phyloP scores from a whole-genome alignment of 139 green algal species.

The Gonium pectorale region DNA sequence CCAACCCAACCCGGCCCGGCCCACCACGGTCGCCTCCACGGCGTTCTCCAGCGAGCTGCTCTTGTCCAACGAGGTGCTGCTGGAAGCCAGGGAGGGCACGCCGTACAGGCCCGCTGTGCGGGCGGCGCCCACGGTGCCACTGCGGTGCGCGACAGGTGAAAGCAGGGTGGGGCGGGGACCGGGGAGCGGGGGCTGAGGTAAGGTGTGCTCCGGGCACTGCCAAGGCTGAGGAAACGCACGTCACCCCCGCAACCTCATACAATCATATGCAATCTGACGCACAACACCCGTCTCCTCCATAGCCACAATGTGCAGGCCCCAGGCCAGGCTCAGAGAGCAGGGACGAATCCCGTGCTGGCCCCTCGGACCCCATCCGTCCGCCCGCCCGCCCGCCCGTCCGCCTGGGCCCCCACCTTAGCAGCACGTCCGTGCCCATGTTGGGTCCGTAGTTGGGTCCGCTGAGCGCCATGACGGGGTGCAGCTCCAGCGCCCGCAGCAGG shows the following conservation, averaged over 20 bases:
- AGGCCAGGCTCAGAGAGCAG: too few relatives aligned
- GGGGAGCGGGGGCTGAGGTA: not conserved
- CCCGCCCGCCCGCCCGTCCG: not conserved
- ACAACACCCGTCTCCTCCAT: too few relatives aligned
- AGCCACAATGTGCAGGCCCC: too few relatives aligned
- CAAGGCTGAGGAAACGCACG: too few relatives aligned
- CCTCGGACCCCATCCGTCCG: not conserved
- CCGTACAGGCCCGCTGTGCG: constrained; percentile 33
- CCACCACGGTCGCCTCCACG: constrained; percentile 11
- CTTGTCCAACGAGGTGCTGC: constrained; percentile 16
- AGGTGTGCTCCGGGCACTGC: too few relatives aligned
- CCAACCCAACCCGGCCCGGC: too few relatives aligned
- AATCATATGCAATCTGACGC: too few relatives aligned
- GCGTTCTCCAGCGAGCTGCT: constrained; percentile 8
- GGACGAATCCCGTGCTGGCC: too few relatives aligned
- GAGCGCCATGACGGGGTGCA: constrained; percentile 29
- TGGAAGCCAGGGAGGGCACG: constrained; percentile 30
- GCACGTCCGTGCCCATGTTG: constrained; percentile 45
- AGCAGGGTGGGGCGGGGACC: not conserved
- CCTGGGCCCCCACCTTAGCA: constrained; percentile 22
- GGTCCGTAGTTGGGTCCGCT: constrained; percentile 44
- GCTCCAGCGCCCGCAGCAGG: constrained; percentile 24
- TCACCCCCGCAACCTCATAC: too few relatives aligned
- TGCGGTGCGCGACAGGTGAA: not conserved
- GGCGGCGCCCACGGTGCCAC: constrained; percentile 34